phyloP scores from a whole-genome alignment of 495 filamentous ascomycete species.

The Aspergillus egyptiacus region DNA sequence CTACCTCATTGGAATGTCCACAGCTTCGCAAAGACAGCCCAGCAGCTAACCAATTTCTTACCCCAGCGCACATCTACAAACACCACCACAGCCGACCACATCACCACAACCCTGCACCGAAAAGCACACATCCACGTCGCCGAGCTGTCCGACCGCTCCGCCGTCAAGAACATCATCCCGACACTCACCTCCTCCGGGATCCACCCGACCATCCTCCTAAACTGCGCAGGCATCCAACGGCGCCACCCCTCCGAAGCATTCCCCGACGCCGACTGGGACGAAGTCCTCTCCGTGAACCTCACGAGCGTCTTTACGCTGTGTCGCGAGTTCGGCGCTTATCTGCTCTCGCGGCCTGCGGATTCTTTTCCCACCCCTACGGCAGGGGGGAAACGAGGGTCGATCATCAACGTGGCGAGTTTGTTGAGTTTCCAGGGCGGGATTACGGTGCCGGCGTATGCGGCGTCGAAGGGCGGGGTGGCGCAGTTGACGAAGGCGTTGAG shows the following conservation, averaged over 20 bases:
- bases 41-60: too few relatives aligned
- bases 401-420: conserved; percentile 83
- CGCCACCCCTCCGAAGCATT: conserved; percentile 73
- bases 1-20: neutral
- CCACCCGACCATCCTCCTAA: conserved; percentile 67
- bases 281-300: conserved; percentile 82
- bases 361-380: conserved; percentile 42
- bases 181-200: conserved; percentile 57
- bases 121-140: conserved; percentile 61
- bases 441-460: conserved; percentile 86
- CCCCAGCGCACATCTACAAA: too few relatives aligned
- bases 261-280: conserved; percentile 76
- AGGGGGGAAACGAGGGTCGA: conserved; percentile 44
- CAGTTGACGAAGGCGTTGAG: conserved; percentile 83
- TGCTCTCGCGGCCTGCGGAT: conserved; percentile 59
- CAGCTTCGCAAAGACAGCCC: too few relatives aligned
- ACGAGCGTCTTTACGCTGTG: conserved; percentile 75
- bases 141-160: conserved; percentile 57
- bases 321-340: conserved; percentile 79
- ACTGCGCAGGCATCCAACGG: conserved; percentile 80
- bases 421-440: conserved; percentile 88
- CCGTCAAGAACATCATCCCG: conserved; percentile 43
- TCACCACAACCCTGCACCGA: conserved; percentile 58
- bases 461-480: conserved; percentile 78
- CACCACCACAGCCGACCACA: conserved; percentile 46